phyloP scores from a whole-genome alignment of 768 basidiomycete genomes.

The Tephrocybe rancida region DNA sequence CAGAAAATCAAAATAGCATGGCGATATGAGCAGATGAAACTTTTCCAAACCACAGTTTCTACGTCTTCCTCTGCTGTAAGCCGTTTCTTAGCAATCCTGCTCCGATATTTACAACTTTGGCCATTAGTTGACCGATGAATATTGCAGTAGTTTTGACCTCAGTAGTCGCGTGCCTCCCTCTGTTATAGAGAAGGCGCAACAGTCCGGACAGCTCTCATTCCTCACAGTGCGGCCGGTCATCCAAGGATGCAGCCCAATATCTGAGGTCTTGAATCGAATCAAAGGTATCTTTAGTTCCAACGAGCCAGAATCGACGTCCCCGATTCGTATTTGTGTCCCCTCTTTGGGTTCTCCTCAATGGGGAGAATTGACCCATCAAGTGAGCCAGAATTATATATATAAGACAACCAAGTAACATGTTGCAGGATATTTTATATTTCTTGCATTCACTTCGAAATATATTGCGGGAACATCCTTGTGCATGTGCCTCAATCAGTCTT shows the following conservation, averaged over 20 bases:
- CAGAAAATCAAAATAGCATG: conserved; percentile 93
- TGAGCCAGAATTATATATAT: conserved; percentile 32
- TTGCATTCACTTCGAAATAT: conserved; percentile 66
- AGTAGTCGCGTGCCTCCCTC: conserved; percentile 58
- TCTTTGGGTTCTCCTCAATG: conserved; percentile 65
- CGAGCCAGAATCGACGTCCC: conserved; percentile 22
- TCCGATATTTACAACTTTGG: not conserved
- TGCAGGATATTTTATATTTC: conserved; percentile 72
- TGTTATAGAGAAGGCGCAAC: conserved; percentile 45
- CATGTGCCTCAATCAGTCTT: conserved; percentile 70
- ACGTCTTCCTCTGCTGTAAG: conserved; percentile 48
- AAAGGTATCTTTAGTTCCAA: conserved; percentile 27
- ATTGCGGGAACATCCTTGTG: conserved; percentile 57
- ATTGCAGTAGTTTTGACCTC: conserved; percentile 75
- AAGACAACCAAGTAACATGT: not conserved
- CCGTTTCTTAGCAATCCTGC: conserved; percentile 15
- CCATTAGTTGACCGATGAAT: conserved; percentile 55
- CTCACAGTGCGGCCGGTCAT: conserved; percentile 5
- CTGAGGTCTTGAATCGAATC: conserved; percentile 26
- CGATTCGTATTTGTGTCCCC: conserved; percentile 64
- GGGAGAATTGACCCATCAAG: conserved; percentile 64
- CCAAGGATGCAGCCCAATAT: conserved; percentile 15
- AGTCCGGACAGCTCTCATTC: conserved; percentile 38
- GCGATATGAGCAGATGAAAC: conserved; percentile 94
- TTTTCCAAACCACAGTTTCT: conserved; percentile 83